phyloP scores from a whole-genome alignment of 805 yeast genomes.

The Candida coquimbonensis region DNA sequence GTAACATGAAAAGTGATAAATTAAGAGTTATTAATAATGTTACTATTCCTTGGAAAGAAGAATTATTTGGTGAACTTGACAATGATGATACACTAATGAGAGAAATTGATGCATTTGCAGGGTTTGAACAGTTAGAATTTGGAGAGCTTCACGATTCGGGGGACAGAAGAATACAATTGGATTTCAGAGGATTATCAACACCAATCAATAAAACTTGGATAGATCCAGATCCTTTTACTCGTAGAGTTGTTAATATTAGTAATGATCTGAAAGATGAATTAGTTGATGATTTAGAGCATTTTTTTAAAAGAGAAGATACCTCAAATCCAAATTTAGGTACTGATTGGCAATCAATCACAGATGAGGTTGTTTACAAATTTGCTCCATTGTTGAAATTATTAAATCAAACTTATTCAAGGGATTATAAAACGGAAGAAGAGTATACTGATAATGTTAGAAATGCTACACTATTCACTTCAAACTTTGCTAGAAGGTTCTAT shows the following conservation, averaged over 20 bases:
- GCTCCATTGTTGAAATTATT: slow-evolving; percentile 39
- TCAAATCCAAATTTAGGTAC: slow-evolving; percentile 35
- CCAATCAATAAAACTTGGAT: slow-evolving; percentile 45
- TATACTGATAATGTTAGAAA: slow-evolving; percentile 23
- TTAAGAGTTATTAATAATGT: slow-evolving; percentile 40
- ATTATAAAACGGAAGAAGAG: slow-evolving; percentile 5
- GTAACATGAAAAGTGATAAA: slow-evolving; percentile 46
- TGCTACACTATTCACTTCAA: slow-evolving; percentile 34
- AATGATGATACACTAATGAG: slow-evolving; percentile 15
- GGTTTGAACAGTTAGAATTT: slow-evolving; percentile 39
- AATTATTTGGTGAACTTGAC: background rate
- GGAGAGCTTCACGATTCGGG: slow-evolving; percentile 42
- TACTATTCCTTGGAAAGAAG: slow-evolving; percentile 30
- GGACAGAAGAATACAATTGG: slow-evolving; percentile 42
- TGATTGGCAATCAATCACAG: slow-evolving; percentile 50
- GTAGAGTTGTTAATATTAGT: slow-evolving; percentile 32
- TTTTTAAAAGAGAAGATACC: slow-evolving; percentile 25
- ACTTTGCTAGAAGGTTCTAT: slow-evolving; percentile 39
- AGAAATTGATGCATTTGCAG: slow-evolving; percentile 23
- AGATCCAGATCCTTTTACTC: slow-evolving; percentile 39
- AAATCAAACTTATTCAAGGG: slow-evolving; percentile 29
- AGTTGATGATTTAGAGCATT: slow-evolving; percentile 27
- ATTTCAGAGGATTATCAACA: slow-evolving; percentile 46
- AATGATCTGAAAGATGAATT: slow-evolving; percentile 29
- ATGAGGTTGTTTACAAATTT: slow-evolving; percentile 44